phyloP scores from a whole-genome alignment of 352 stramenopile species.

The Elongisporangium prolatum region DNA sequence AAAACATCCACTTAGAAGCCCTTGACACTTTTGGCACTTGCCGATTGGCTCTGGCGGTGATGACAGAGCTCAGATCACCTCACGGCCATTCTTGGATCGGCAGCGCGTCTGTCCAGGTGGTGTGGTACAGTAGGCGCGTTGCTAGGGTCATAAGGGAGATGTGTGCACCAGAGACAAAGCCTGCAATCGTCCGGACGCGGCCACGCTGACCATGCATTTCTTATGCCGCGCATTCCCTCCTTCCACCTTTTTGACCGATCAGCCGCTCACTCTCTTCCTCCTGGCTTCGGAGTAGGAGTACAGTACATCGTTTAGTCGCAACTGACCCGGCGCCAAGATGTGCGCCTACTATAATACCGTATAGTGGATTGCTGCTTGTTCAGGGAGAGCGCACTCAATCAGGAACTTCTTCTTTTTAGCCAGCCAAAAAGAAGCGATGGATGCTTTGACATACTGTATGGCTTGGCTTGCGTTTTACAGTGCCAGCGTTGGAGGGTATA shows the following conservation, averaged over 20 bases:
- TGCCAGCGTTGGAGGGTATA: neutral
- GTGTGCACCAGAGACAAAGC: neutral
- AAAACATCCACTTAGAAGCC: neutral
- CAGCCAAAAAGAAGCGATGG: neutral
- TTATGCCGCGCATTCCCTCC: neutral
- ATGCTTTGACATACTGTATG: neutral
- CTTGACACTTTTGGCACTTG: neutral
- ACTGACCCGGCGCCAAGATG: neutral
- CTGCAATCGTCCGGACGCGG: neutral
- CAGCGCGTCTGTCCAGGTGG: neutral
- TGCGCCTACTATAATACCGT: neutral
- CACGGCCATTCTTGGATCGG: neutral
- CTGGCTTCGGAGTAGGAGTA: neutral
- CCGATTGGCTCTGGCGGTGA: neutral
- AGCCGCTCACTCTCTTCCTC: neutral
- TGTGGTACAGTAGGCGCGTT: too few species aligned
- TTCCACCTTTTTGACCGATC: neutral
- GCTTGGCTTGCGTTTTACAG: too few species aligned
- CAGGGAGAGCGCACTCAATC: neutral
- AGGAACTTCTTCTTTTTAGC: neutral
- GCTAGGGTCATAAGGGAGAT: neutral
- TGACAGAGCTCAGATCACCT: neutral
- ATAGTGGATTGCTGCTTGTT: neutral
- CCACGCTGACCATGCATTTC: neutral
- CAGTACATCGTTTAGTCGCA: neutral